Conservation (phyloP, 2,329 filamentous ascomycete species). For the Ceratocystis lukuohia region DNA sequence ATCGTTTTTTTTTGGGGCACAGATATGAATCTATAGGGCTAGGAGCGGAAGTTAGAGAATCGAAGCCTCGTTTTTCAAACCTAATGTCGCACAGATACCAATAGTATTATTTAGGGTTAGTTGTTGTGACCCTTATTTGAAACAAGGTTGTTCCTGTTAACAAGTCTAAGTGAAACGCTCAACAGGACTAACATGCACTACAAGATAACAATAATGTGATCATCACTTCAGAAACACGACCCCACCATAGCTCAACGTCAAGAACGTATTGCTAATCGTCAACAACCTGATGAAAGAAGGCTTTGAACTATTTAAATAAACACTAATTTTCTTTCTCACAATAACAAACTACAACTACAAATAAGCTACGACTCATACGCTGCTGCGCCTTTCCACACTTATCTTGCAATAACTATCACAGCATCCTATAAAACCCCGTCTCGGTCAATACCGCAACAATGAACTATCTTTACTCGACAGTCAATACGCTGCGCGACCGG, state of each 20-base stretch:
- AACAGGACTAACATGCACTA: neutral
- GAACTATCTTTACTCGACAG: slow-evolving; percentile 85
- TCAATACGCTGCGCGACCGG: slow-evolving; percentile 82
- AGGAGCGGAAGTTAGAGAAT: too few relatives aligned
- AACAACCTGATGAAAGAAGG: neutral
- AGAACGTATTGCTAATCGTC: neutral
- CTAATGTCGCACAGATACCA: neutral
- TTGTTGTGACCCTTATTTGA: neutral
- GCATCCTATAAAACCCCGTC: neutral
- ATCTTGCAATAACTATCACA: neutral
- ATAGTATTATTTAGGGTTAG: neutral
- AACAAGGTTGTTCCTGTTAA: neutral
- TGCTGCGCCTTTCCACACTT: neutral
- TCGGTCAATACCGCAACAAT: slow-evolving; percentile 35
- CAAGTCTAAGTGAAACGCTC: neutral
- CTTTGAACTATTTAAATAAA: neutral
- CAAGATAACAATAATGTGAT: neutral
- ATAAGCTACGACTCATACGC: too few relatives aligned
- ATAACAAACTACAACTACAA: neutral
- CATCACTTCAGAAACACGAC: neutral
- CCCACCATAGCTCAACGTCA: neutral
- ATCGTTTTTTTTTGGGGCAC: too few relatives aligned
- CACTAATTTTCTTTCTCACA: neutral
- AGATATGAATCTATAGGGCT: too few relatives aligned
- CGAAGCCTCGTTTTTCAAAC: too few relatives aligned